Base-by-base conservation (phyloP, 768 basidiomycete genomes). In the Russula foetens region DNA sequence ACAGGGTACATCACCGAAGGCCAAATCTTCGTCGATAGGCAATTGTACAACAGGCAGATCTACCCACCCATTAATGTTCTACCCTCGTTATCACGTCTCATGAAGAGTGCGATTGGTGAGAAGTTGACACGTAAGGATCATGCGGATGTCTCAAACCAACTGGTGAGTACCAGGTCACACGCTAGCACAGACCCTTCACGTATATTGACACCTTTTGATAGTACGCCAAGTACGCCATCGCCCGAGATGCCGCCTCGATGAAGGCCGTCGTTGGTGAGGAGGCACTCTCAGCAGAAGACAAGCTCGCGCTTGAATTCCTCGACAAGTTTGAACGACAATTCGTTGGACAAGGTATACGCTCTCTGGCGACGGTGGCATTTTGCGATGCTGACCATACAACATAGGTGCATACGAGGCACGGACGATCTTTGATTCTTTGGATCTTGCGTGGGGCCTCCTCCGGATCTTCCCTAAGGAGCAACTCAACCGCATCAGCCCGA, bases 61-160 rank as follows among this genome's bases (percentile, higher is more conserved):
- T 98, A 98, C 77, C 97, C 97, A 38, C 97, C 97, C 52, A 98
- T 99, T 81, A 99, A 99, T 77, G 96, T 99, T 62, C 81, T 99
- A 49, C 97, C 97, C 63, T 98, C 97, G 65, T 81, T 99, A 70
- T 98, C 97, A 67, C 94, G 97, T 75, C 77, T 99, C 73, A 99
- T 99, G 97, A 99, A 99, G 86, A 92, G 90, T 68, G 97, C 97
- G 66, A 98, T 98, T 74, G 97, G 97, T 66, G 96, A 98, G 76
- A 84, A 91, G 75, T 79, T 98, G 71, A 98, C 97, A 60, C 82
- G 97, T 73, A 96, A 96, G 76, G 97, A 99, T 75, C 97, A 98
- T 73, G 91, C 94, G 69, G 97, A 99, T 75, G 97, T 99, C 38
- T 98, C 97, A 15, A 99, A 99, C 79, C 96, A 98, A 77, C 77